These are phyloP conservation scores for Phytophthora ohioensis DNA, from an alignment of 352 stramenopile genomes.

Conservation along the genomic window DNA sequence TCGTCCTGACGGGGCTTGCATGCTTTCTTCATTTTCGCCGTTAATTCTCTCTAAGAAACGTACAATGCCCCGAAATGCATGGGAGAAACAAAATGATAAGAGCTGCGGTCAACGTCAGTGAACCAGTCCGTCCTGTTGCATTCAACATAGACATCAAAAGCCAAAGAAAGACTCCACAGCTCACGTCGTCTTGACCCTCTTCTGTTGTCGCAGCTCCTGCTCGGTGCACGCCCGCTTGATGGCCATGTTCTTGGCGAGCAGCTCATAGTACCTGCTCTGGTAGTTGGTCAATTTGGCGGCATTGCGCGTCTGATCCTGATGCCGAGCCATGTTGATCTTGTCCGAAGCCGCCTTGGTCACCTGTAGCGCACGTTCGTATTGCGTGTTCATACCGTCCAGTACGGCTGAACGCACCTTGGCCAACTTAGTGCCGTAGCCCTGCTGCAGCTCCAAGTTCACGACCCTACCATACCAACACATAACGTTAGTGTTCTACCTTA, in stretches of 20 bases:
- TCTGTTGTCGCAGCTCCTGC: conserved; percentile 35
- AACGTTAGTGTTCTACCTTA: conserved; percentile 13
- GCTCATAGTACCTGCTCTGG: conserved; percentile 60
- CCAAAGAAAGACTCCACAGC: neutral
- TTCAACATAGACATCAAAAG: conserved; percentile 1
- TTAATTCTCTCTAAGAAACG: conserved; percentile 38
- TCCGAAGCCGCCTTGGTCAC: conserved; percentile 50
- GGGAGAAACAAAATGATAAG: neutral
- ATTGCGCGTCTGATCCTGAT: conserved; percentile 79
- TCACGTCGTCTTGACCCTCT: conserved; percentile 54
- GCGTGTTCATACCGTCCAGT: conserved; percentile 71
- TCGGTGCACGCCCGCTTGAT: conserved; percentile 55
- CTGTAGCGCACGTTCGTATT: conserved; percentile 55
- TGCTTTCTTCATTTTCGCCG: conserved; percentile 30
- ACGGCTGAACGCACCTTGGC: conserved; percentile 69
- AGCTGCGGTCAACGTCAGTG: neutral
- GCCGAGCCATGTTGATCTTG: conserved; percentile 67
- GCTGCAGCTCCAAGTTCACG: conserved; percentile 79
- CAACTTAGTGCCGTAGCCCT: conserved; percentile 75
- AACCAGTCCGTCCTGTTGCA: neutral
- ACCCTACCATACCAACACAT: conserved; percentile 38
- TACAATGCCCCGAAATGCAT: conserved; percentile 33
- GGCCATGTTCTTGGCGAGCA: conserved; percentile 71
- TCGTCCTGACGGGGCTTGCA: conserved; percentile 16
- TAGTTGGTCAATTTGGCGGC: conserved; percentile 66